Conservation (phyloP, 2,329 filamentous ascomycete species). For the Dactylellina sp. region DNA sequence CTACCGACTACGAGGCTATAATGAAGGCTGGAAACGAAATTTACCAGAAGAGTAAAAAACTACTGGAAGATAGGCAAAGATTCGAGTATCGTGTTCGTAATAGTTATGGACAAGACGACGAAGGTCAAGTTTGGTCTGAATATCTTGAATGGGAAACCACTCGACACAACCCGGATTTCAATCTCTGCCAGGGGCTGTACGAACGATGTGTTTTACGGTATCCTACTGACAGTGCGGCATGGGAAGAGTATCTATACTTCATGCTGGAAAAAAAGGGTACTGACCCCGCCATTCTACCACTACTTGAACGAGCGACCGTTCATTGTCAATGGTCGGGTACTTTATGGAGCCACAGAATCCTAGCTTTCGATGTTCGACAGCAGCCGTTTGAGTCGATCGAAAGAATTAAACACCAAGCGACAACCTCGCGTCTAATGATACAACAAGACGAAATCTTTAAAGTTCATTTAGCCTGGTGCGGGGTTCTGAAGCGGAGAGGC, state of each 20-base stretch:
- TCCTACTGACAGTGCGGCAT: conserved; percentile 59
- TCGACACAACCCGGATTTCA: conserved; percentile 69
- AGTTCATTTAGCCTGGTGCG: conserved; percentile 94
- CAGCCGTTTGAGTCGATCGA: conserved; percentile 84
- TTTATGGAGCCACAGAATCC: conserved; percentile 89
- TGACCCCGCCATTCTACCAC: conserved; percentile 69
- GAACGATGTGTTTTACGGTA: conserved; percentile 60
- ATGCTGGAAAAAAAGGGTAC: conserved; percentile 58
- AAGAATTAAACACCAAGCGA: conserved; percentile 90
- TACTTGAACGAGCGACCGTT: conserved; percentile 82
- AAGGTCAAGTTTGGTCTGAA: conserved; percentile 69
- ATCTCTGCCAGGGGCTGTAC: conserved; percentile 61
- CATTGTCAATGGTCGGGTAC: conserved; percentile 94
- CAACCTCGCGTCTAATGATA: conserved; percentile 82
- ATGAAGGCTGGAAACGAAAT: conserved; percentile 77
- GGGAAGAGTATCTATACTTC: conserved; percentile 60
- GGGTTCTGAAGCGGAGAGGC: conserved; percentile 86
- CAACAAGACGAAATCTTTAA: conserved; percentile 90
- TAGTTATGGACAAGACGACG: conserved; percentile 70
- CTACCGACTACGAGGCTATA: conserved; percentile 76
- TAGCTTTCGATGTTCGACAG: conserved; percentile 82
- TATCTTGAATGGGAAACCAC: conserved; percentile 89
- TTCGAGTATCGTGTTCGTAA: conserved; percentile 75
- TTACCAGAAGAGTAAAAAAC: conserved; percentile 73
- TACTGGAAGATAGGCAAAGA: conserved; percentile 74